phyloP scores from a whole-genome alignment of 2,329 filamentous ascomycete genomes.

The Ophiocordyceps sinensis region DNA sequence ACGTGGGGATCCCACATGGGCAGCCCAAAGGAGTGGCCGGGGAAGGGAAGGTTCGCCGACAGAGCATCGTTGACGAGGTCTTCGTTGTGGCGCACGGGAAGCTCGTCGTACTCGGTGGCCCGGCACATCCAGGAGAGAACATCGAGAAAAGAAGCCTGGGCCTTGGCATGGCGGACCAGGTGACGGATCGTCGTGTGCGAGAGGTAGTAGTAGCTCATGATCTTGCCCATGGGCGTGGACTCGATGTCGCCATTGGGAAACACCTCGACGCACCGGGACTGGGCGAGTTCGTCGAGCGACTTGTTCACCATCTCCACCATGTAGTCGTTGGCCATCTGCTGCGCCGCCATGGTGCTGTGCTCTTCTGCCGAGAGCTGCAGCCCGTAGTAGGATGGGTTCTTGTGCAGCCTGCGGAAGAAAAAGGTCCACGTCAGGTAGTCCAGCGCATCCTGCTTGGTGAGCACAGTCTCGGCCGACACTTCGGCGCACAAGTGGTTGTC shows the following conservation, averaged over 20 bases:
- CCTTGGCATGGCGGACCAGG: slow-evolving; percentile 62
- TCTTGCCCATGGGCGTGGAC: slow-evolving; percentile 83
- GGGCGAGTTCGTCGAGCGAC: slow-evolving; percentile 66
- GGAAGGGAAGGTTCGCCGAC: slow-evolving; percentile 60
- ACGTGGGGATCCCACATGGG: slow-evolving; percentile 99
- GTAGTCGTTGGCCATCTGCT: slow-evolving; percentile 80
- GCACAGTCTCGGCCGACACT: slow-evolving; percentile 81
- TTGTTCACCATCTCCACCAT: slow-evolving; percentile 88
- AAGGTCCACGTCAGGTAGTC: slow-evolving; percentile 99
- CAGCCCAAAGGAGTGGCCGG: slow-evolving; percentile 46
- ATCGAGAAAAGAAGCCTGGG: slow-evolving; percentile 63
- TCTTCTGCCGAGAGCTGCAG: slow-evolving; percentile 87
- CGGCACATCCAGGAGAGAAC: slow-evolving; percentile 84
- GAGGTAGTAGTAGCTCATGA: slow-evolving; percentile 98
- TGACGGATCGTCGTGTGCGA: slow-evolving; percentile 90
- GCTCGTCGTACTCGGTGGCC: slow-evolving; percentile 91
- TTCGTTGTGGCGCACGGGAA: slow-evolving; percentile 95
- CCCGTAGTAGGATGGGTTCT: slow-evolving; percentile 97
- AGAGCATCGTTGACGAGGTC: slow-evolving; percentile 92
- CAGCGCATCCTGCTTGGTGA: slow-evolving; percentile 89
- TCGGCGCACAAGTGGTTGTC: slow-evolving; percentile 96
- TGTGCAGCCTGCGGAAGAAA: slow-evolving; percentile 93
- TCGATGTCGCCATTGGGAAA: slow-evolving; percentile 83
- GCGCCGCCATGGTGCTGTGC: slow-evolving; percentile 74
- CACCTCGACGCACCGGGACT: slow-evolving; percentile 71